Evolutionary conservation across 768 basidiomycete species (phyloP).

Genomic region (Leccinum variicolor): DNA sequence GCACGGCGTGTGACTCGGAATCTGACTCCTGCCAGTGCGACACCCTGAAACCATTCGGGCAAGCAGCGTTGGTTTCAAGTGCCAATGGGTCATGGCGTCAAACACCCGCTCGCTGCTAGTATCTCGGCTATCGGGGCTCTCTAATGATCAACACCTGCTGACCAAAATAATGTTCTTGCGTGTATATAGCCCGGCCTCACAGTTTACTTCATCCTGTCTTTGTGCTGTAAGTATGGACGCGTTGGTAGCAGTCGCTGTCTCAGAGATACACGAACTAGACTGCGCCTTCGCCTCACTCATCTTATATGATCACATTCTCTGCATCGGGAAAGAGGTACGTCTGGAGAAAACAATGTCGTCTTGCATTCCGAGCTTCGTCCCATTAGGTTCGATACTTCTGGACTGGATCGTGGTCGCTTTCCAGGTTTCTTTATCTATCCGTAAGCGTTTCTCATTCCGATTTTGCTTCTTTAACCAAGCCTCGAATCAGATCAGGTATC

Average conservation of each 20-base stretch:
- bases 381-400: slow-evolving; percentile 7
- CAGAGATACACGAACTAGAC: not conserved
- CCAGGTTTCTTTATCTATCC: slow-evolving; percentile 3
- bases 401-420: slow-evolving; percentile 4
- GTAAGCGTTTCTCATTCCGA: not conserved
- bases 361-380: not conserved
- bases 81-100: not conserved
- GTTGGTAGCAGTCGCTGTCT: not conserved
- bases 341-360: not conserved
- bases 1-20: too few species aligned
- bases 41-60: not conserved
- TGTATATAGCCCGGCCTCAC: not conserved
- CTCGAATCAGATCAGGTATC: slow-evolving; percentile 6
- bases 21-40: too few species aligned
- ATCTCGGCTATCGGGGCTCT: not conserved
- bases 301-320: slow-evolving; percentile 4
- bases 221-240: not conserved
- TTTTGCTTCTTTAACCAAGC: not conserved
- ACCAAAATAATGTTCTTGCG: not conserved
- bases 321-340: slow-evolving; percentile 4
- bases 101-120: not conserved
- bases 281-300: slow-evolving; percentile 1
- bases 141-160: too few species aligned
- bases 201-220: not conserved
- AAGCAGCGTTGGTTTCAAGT: not conserved